phyloP scores from a whole-genome alignment of 2,329 filamentous ascomycete species.

The Neonectria hederae region DNA sequence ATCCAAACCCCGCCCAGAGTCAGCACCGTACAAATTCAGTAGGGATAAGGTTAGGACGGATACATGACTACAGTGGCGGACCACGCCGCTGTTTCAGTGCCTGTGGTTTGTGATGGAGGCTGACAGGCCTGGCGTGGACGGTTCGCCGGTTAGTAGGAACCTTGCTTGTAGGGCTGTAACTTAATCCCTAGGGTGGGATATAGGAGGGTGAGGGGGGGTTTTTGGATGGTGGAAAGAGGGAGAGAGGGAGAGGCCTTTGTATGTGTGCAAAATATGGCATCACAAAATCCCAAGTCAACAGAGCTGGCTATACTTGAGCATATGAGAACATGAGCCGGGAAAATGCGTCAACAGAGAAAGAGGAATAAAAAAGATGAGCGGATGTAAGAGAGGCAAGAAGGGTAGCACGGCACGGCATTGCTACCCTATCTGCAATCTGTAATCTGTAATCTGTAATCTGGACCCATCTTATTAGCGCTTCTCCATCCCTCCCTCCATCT shows the following conservation, averaged over 20 bases:
- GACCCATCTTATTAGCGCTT: neutral
- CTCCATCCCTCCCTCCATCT: neutral
- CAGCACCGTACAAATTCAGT: neutral
- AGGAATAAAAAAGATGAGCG: neutral
- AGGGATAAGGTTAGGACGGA: constrained; percentile 20
- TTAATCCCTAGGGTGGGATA: neutral
- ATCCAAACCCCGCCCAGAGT: neutral
- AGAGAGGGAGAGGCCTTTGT: neutral
- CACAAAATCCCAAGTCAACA: neutral
- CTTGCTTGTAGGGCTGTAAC: constrained; percentile 14
- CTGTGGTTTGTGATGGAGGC: neutral
- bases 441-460: neutral
- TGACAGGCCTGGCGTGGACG: constrained; percentile 9
- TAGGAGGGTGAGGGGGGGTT: neutral
- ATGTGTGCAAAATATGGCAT: neutral
- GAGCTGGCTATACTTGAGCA: too few species aligned
- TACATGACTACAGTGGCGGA: constrained; percentile 5
- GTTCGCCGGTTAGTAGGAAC: constrained; percentile 1
- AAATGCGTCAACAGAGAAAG: neutral
- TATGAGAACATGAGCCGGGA: neutral
- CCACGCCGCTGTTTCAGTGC: neutral
- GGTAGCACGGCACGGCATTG: constrained; percentile 21
- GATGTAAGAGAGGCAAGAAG: constrained; percentile 3
- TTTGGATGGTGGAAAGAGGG: neutral
- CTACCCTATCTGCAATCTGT: constrained; percentile 13